Evolutionary conservation across 1,284 basidiomycete species (phyloP), one percentile per base, ranked within the genome.

Genomic region (Exobasidium rhododendri): DNA sequence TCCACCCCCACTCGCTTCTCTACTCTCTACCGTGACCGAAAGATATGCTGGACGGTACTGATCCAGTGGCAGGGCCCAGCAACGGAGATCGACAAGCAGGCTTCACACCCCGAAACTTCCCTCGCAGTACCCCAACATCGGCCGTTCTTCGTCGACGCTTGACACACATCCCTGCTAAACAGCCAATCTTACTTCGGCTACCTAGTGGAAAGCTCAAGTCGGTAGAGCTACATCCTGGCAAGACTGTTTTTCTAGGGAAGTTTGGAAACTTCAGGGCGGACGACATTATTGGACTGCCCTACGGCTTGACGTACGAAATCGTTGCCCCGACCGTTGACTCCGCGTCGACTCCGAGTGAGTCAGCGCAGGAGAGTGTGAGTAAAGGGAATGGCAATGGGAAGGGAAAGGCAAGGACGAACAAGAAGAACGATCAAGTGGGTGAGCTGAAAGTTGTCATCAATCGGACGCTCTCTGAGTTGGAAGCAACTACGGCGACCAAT

Each of bases 261-360:
- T 79, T 80, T 53, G 79, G 79, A 20, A 63, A 63, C 35, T 80
- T 80, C 59, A 56, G 67, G 22, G 68, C 75, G 6, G 70, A 78
- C 52, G 69, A 75, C 26, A 59, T 80, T 30, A 73, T 79, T 24
- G 75, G 75, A 1, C 70, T 74, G 61, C 77, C 79, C 0, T 80
- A 68, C 40, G 79, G 78, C 3, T 71, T 72, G 35, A 78, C 75
- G 2, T 80, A 73, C 59, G 78, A 80, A 64, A 79, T 80, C 46
- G 49, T 40, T 10, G 40, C 28, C 3, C 47, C 47, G 4, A 50
- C 14, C 4, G 35, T 10, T 7, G 35, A 40, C 17, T 40, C 17
- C 10, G 7, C 17, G 52, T 29, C n/a, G 26, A 43, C 26, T 50
- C 14, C 44, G 29, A 26, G n/a, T 10, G 43, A 22, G 14, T 50